A percentile compares a stretch with the other conserved stretches of the same genome.
Conservation (phyloP, 2,329 filamentous ascomycete species). For the Fusarium sp. region DNA sequence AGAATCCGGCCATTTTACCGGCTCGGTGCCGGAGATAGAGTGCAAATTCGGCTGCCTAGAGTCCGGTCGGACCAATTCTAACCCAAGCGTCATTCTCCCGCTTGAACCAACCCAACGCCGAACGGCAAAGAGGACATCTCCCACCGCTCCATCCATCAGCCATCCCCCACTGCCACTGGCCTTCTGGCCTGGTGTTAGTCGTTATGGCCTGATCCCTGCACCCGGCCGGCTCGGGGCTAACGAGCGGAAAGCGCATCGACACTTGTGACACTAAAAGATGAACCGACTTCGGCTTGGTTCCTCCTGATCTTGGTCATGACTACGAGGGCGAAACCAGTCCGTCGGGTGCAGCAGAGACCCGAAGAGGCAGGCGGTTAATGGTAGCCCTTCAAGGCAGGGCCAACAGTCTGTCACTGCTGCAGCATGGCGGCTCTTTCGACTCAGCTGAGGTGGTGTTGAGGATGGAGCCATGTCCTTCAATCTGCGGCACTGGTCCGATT, state of each 20-base stretch:
- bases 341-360: slow-evolving; percentile 26
- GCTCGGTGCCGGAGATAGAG: background rate
- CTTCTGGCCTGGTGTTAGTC: slow-evolving; percentile 10
- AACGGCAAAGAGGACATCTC: slow-evolving; percentile 2
- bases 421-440: background rate
- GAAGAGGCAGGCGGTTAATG: slow-evolving; percentile 19
- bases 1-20: background rate
- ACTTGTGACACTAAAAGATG: slow-evolving; percentile 19
- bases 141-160: background rate
- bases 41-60: slow-evolving; percentile 13
- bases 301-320: slow-evolving; percentile 20
- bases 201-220: slow-evolving; percentile 31
- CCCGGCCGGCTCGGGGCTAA: slow-evolving; percentile 15
- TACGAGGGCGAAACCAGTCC: slow-evolving; percentile 23
- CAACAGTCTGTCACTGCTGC: slow-evolving; percentile 10
- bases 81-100: slow-evolving; percentile 5
- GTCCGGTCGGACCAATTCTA: background rate
- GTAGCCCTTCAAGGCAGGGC: background rate
- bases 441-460: slow-evolving; percentile 8
- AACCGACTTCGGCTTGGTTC: slow-evolving; percentile 28
- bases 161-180: slow-evolving; percentile 25
- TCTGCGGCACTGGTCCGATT: slow-evolving; percentile 14
- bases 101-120: background rate
- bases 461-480: slow-evolving; percentile 31
- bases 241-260: slow-evolving; percentile 26